Evolutionary conservation across 202 grass and related monocot genomes (phyloP).

Genomic region (Musa balbisiana): DNA sequence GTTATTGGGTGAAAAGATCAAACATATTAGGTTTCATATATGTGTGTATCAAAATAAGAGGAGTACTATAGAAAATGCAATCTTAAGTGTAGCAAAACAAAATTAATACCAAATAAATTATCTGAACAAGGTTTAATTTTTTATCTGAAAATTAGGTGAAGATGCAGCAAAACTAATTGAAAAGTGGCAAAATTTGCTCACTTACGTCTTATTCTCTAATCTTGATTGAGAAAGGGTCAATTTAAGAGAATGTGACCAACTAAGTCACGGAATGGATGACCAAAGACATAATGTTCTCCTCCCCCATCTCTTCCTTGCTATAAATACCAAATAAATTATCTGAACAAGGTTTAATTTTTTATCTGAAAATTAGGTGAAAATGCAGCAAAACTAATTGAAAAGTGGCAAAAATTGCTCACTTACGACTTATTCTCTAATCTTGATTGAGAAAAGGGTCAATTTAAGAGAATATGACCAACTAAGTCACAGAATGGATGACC

Average conservation of each 20-base stretch:
- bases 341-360: not conserved
- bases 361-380: too few species aligned
- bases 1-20: too few species aligned
- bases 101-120: not conserved
- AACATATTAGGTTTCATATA: too few species aligned
- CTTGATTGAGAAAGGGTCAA: not conserved
- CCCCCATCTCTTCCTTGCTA: too few species aligned
- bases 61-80: not conserved
- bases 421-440: not conserved
- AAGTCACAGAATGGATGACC: not conserved
- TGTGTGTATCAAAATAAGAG: not conserved
- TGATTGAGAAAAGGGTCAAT: not conserved
- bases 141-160: too few species aligned
- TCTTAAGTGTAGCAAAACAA: not conserved
- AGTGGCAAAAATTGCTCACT: not conserved
- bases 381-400: not conserved
- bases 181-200: not conserved
- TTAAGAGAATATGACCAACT: not conserved
- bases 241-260: not conserved
- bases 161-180: not conserved
- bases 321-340: not conserved
- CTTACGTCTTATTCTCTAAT: not conserved
- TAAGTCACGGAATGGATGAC: not conserved
- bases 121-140: not conserved
- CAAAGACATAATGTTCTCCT: not conserved